A percentile compares a stretch with the other conserved stretches of the same genome.
phyloP scores from a whole-genome alignment of 2,329 filamentous ascomycete genomes.

The Penicillium expansum region DNA sequence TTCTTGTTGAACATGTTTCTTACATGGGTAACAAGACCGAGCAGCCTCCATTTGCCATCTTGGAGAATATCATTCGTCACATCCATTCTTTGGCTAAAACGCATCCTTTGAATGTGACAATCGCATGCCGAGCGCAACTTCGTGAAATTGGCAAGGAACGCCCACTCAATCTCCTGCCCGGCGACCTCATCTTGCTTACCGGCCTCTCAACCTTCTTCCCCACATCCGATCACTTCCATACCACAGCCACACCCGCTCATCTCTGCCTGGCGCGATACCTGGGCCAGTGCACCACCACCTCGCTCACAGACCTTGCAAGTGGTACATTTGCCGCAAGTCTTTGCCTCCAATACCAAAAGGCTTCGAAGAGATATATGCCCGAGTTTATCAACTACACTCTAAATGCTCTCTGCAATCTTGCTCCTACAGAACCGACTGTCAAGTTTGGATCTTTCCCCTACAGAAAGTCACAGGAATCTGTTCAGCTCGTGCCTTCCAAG shows the following conservation, averaged over 20 bases:
- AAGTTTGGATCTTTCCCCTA: constrained; percentile 59
- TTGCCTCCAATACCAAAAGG: constrained; percentile 74
- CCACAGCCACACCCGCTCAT: constrained; percentile 86
- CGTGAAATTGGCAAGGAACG: constrained; percentile 53
- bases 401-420: constrained; percentile 68
- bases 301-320: constrained; percentile 63
- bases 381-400: constrained; percentile 80
- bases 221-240: constrained; percentile 95
- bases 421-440: constrained; percentile 53
- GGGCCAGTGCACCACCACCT: constrained; percentile 68
- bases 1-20: constrained; percentile 56
- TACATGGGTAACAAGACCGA: constrained; percentile 53
- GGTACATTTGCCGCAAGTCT: constrained; percentile 79
- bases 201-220: constrained; percentile 83
- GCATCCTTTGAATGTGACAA: constrained; percentile 74
- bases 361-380: constrained; percentile 84
- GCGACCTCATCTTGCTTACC: constrained; percentile 79
- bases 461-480: constrained; percentile 54
- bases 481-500: constrained; percentile 48
- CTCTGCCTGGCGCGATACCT: constrained; percentile 81
- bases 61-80: constrained; percentile 83
- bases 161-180: constrained; percentile 54
- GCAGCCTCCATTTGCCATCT: constrained; percentile 60
- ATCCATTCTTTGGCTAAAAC: constrained; percentile 88
- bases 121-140: constrained; percentile 73